These are phyloP conservation scores for Nannochloropsis granulata DNA, from an alignment of 108 stramenopile species.

Conservation along the genomic window DNA sequence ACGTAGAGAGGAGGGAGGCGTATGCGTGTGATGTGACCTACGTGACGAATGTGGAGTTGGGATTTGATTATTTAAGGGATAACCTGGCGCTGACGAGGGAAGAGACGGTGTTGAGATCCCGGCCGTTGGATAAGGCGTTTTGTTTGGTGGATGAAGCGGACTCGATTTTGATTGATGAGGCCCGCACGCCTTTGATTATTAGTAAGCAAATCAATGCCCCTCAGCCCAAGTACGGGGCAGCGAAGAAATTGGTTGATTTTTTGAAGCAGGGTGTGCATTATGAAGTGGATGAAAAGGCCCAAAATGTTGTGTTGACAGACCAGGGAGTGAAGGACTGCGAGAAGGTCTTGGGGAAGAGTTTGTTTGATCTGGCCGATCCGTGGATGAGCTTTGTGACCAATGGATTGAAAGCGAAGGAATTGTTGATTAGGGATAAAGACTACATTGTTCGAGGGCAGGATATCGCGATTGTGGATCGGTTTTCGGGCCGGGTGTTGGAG, in stretches of 20 bases:
- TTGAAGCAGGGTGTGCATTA: conserved; percentile 71
- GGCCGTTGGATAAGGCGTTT: conserved; percentile 44
- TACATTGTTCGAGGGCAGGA: neutral
- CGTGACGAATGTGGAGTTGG: conserved; percentile 82
- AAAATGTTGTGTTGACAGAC: conserved; percentile 68
- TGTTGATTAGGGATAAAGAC: conserved; percentile 46
- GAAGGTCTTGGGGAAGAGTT: conserved; percentile 58
- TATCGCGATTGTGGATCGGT: conserved; percentile 68
- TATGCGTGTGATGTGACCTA: conserved; percentile 86
- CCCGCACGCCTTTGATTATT: conserved; percentile 81
- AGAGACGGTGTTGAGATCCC: conserved; percentile 29
- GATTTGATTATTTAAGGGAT: conserved; percentile 78
- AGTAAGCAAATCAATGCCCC: conserved; percentile 64
- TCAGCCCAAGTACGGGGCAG: conserved; percentile 49
- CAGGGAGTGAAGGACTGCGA: conserved; percentile 67
- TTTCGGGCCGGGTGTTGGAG: conserved; percentile 84
- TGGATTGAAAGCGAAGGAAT: conserved; percentile 80
- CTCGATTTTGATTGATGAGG: conserved; percentile 88
- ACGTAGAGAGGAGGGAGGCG: conserved; percentile 55
- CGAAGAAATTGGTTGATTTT: conserved; percentile 54
- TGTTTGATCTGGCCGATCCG: conserved; percentile 60
- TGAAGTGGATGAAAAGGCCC: conserved; percentile 76
- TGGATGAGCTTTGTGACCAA: conserved; percentile 78
- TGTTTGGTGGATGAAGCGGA: conserved; percentile 92
- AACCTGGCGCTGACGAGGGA: conserved; percentile 26